Conservation (phyloP, 2,329 filamentous ascomycete genomes). For the Stemphylium vesicarium region DNA sequence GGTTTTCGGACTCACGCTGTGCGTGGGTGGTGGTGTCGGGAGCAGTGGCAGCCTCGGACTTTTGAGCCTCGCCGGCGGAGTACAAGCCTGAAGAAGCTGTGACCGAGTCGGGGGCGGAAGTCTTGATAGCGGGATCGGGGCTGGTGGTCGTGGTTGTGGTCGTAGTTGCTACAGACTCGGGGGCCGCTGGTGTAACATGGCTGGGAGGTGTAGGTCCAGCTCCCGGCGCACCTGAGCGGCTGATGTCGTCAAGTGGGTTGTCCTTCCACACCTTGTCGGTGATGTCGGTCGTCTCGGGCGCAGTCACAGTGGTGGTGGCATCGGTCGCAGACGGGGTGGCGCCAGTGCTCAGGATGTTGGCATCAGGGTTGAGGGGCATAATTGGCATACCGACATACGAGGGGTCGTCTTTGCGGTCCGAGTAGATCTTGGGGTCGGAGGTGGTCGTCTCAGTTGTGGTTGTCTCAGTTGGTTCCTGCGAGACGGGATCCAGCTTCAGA, state of each 20-base stretch:
- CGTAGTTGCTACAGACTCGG: conserved; percentile 7
- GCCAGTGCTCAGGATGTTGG: conserved; percentile 23
- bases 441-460: conserved; percentile 5
- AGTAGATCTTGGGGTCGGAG: conserved; percentile 17
- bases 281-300: conserved; percentile 39
- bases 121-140: conserved; percentile 19
- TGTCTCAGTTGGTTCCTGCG: conserved; percentile 9
- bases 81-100: conserved; percentile 13
- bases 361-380: conserved; percentile 27
- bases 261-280: conserved; percentile 37
- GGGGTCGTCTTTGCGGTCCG: conserved; percentile 20
- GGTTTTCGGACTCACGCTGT: conserved; percentile 24
- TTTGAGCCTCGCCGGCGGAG: conserved; percentile 18
- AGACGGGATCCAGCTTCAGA: conserved; percentile 22
- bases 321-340: conserved; percentile 33
- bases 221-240: conserved; percentile 29
- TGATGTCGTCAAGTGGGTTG: conserved; percentile 34
- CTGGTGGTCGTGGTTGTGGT: background rate
- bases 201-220: conserved; percentile 25
- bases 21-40: conserved; percentile 24
- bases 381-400: conserved; percentile 25
- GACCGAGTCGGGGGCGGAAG: conserved; percentile 19
- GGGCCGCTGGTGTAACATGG: conserved; percentile 11
- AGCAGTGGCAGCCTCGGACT: conserved; percentile 18
- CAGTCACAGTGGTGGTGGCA: conserved; percentile 26